Base-by-base conservation (phyloP, 2,329 filamentous ascomycete species). In the Pseudopyricularia cyperi region DNA sequence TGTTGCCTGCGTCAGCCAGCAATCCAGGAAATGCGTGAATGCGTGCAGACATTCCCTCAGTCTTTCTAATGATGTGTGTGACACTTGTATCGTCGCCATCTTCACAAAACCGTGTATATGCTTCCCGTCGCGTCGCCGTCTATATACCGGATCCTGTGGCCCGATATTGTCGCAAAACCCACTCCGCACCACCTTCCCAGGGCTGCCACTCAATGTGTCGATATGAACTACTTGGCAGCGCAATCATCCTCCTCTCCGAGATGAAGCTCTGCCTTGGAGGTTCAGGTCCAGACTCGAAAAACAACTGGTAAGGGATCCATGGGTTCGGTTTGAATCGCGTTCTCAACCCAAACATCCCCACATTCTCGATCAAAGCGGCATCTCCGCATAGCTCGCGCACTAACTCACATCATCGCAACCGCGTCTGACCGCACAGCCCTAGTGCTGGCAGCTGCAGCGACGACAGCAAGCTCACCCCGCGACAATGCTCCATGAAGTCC, bases 401-500 rank as follows among this genome's bases (percentile, higher is more conserved):
- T 44, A 24, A 44, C 39, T 15, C 24, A 50, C 48, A 22, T 9
- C 30, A 17, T 30, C 44, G 46, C 48, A 54, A 19, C 32, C 52
- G 30, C 15, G 19, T 9, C 32, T 6, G 17, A 49, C 22, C 32
- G 22, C 32, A 49, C 7, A 37, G 48, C 12, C 8, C 22, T 28
- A 24, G 17, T 6, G 7, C 5, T 19, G 34, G 51, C 51, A 48
- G 32, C 44, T 7, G 17, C 28, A 47, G 32, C 53, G 46, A 15
- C 28, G n/a, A 19, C 22, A 26, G 33, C 48, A 49, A 17, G 8
- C 39, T 44, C 39, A 44, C 39, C 39, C 35, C 56, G 48, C 52
- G 58, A 60, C 59, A 59, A 98, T 98, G 93, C 87, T 98, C 67
- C 93, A 97, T 79, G 93, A 98, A 76, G 89, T 98, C 72, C 82